Evolutionary conservation across 75 land plant genomes (phyloP).

Genomic region (Pinus tabuliformis): DNA sequence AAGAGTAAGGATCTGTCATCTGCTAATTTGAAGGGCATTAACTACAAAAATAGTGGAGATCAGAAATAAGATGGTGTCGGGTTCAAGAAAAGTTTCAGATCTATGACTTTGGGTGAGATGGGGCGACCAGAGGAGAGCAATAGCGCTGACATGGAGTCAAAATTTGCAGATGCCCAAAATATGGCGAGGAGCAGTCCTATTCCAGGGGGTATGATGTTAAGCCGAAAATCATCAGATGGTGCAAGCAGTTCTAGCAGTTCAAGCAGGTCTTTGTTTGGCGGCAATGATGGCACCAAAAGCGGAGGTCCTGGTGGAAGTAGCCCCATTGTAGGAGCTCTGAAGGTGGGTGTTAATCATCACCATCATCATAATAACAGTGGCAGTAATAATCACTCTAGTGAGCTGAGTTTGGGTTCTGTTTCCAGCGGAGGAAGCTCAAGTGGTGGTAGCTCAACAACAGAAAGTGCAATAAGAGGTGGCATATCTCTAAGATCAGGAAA

Average conservation of each 20-base stretch:
- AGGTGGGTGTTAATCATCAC: conserved; percentile 2
- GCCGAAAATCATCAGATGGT: conserved; percentile 9
- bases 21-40: neutral
- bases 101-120: neutral
- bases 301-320: conserved; percentile 1
- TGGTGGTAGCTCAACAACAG: conserved; percentile 6
- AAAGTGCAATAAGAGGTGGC: conserved; percentile 1
- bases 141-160: neutral
- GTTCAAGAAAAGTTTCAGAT: conserved; percentile 1
- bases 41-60: neutral
- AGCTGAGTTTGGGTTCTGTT: conserved; percentile 7
- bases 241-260: conserved; percentile 9
- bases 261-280: conserved; percentile 3
- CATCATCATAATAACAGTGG: neutral
- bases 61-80: neutral
- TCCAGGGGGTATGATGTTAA: neutral
- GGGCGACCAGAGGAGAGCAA: neutral
- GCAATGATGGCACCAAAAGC: neutral
- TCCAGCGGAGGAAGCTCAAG: conserved; percentile 9
- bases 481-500: conserved; percentile 7
- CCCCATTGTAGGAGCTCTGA: conserved; percentile 4
- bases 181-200: neutral
- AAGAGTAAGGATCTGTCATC: neutral
- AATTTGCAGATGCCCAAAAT: neutral
- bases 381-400: neutral